Base-by-base conservation (phyloP, 768 basidiomycete species). In the Amylocystis lapponica region DNA sequence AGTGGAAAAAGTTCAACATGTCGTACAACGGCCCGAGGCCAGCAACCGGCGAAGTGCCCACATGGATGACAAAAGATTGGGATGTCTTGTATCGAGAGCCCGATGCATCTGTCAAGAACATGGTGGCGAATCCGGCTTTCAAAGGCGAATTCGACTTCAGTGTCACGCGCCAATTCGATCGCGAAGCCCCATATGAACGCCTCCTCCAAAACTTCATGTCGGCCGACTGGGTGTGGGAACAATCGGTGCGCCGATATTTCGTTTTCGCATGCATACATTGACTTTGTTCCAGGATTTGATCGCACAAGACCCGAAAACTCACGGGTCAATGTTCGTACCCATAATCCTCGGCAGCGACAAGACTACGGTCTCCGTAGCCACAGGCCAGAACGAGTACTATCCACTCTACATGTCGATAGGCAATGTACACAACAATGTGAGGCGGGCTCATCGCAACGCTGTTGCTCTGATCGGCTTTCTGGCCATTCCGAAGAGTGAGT, bases 1-100 rank as follows among this genome's bases (percentile, higher is more conserved):
- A 63, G 0, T 74, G 71, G 71, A 17, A 63, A 7, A 53, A 47
- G 3, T 66, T 71, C 44, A 41, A 52, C 1, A 27, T 66, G n/a
- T 39, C 43, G 6, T 68, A 66, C 25, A 41, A 45, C 0, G 60
- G 57, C 2, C 23, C 26, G 0, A 7, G 4, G 12, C 50, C 43
- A 11, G 37, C 44, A 3, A 51, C 50, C 0, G 43, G 47, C 0
- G 26, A 52, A 8, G 36, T 43, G 5, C 54, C 57, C 2, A 14
- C 45, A 12, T 63, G 62, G 62, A 63, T 60, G 59, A 45, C 20
- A 0, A 50, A 39, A 3, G 41, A 45, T 3, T 54, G 53, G 36
- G 55, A 56, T 21, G 48, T 63, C 5, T 58, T 48, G 52, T 55
- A 36, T 36, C 49, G 52, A 11, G 42, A 48, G 17, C 54, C 54